Conservation (phyloP, 2,329 filamentous ascomycete genomes). For the Ophiostoma sp. region DNA sequence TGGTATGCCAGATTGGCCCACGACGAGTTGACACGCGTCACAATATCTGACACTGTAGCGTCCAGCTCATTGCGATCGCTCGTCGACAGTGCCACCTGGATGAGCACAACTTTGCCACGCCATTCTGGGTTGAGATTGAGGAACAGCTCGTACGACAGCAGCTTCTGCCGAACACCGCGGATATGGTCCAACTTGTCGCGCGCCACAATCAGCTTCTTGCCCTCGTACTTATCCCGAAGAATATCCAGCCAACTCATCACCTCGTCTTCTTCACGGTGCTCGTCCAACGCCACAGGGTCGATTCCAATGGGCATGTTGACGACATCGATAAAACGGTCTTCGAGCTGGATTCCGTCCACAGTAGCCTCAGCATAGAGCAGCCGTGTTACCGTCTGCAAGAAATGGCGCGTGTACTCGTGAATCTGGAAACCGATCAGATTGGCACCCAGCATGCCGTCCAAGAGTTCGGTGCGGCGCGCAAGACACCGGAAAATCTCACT, state of each 20-base stretch:
- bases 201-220: slow-evolving; percentile 85
- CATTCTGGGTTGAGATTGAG: slow-evolving; percentile 89
- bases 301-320: slow-evolving; percentile 84
- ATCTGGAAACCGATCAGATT: slow-evolving; percentile 94
- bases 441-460: slow-evolving; percentile 88
- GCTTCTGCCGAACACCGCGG: slow-evolving; percentile 86
- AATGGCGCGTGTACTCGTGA: slow-evolving; percentile 87
- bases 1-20: slow-evolving; percentile 90
- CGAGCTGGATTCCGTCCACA: slow-evolving; percentile 79
- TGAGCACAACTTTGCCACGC: slow-evolving; percentile 80
- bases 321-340: slow-evolving; percentile 90
- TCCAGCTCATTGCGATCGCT: slow-evolving; percentile 85
- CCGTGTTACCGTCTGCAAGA: slow-evolving; percentile 90
- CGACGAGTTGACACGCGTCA: slow-evolving; percentile 85
- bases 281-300: slow-evolving; percentile 69
- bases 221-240: slow-evolving; percentile 77
- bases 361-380: slow-evolving; percentile 86
- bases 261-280: slow-evolving; percentile 64
- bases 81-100: slow-evolving; percentile 88
- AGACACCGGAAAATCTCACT: slow-evolving; percentile 94
- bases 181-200: slow-evolving; percentile 92
- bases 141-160: slow-evolving; percentile 87
- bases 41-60: slow-evolving; percentile 85
- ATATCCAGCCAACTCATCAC: slow-evolving; percentile 74
- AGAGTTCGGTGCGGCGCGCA: slow-evolving; percentile 75